A percentile compares a stretch with the other conserved stretches of the same genome.
These are phyloP conservation scores for Rhizopogon salebrosus DNA, from an alignment of 768 basidiomycete species.

Conservation along the genomic window DNA sequence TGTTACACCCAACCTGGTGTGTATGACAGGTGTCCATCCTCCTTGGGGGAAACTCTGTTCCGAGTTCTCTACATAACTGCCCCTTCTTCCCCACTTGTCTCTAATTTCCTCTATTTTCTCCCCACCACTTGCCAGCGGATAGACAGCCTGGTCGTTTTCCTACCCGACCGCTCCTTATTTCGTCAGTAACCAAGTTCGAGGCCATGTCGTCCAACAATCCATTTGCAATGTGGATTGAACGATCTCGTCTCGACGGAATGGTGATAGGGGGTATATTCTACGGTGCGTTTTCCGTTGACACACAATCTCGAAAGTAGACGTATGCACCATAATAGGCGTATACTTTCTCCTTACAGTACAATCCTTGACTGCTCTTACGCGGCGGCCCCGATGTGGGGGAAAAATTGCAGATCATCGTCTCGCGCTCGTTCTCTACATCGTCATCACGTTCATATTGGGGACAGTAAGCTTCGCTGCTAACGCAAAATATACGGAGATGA, in stretches of 20 bases:
- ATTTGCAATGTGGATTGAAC: constrained; percentile 6
- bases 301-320: not conserved
- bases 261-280: constrained; percentile 1
- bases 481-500: constrained; percentile 15
- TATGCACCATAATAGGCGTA: not conserved
- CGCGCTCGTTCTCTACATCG: not conserved
- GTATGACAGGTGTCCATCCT: too few relatives aligned
- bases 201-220: not conserved
- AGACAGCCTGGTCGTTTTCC: not conserved
- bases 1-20: too few relatives aligned
- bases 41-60: too few relatives aligned
- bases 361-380: not conserved
- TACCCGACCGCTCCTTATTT: not conserved
- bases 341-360: constrained; percentile 1
- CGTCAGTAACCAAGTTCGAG: not conserved
- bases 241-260: constrained; percentile 4
- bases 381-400: not conserved
- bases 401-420: not conserved
- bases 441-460: constrained; percentile 8
- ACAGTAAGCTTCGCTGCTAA: constrained; percentile 12
- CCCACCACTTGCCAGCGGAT: not conserved
- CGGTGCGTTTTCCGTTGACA: constrained; percentile 1
- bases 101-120: too few relatives aligned
- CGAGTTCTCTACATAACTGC: too few relatives aligned
- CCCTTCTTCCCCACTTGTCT: too few relatives aligned